Evolutionary conservation across 1,284 basidiomycete genomes (phyloP).

Genomic region (Ustilago crameri): DNA sequence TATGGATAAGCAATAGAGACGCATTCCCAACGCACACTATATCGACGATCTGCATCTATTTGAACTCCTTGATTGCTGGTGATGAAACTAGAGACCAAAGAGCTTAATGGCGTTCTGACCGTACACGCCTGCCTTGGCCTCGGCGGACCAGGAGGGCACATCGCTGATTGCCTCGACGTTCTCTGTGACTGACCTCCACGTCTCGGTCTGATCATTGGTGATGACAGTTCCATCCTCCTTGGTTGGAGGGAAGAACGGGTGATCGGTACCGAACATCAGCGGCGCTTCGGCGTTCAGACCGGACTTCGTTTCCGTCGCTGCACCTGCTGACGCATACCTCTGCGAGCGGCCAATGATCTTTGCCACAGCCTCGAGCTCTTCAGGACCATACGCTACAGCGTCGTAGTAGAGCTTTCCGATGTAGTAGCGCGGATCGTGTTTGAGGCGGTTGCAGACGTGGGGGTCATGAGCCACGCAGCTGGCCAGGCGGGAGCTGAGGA

Average conservation of each 20-base stretch:
- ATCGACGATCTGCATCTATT: not conserved
- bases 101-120: slow-evolving; percentile 28
- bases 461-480: slow-evolving; percentile 86
- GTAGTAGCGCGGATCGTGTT: slow-evolving; percentile 81
- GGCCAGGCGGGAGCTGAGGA: slow-evolving; percentile 80
- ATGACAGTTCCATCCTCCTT: slow-evolving; percentile 65
- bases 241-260: slow-evolving; percentile 88
- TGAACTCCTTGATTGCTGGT: not conserved
- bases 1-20: slow-evolving; percentile 15
- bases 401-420: slow-evolving; percentile 82
- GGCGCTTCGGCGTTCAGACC: too few relatives aligned
- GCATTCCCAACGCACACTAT: not conserved
- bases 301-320: too few relatives aligned
- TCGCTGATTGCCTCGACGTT: slow-evolving; percentile 81
- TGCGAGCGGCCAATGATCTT: slow-evolving; percentile 76
- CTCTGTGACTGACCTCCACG: slow-evolving; percentile 83
- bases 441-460: slow-evolving; percentile 76
- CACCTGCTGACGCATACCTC: slow-evolving; percentile 68
- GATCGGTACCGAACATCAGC: slow-evolving; percentile 85
- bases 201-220: slow-evolving; percentile 61
- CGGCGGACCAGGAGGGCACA: slow-evolving; percentile 67
- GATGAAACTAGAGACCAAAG: slow-evolving; percentile 16
- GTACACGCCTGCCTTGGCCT: slow-evolving; percentile 16
- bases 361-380: slow-evolving; percentile 81
- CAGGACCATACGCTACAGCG: slow-evolving; percentile 83